These are phyloP conservation scores for Coleophoma eucalyptorum DNA, from an alignment of 2,329 filamentous ascomycete species.

Conservation along the genomic window DNA sequence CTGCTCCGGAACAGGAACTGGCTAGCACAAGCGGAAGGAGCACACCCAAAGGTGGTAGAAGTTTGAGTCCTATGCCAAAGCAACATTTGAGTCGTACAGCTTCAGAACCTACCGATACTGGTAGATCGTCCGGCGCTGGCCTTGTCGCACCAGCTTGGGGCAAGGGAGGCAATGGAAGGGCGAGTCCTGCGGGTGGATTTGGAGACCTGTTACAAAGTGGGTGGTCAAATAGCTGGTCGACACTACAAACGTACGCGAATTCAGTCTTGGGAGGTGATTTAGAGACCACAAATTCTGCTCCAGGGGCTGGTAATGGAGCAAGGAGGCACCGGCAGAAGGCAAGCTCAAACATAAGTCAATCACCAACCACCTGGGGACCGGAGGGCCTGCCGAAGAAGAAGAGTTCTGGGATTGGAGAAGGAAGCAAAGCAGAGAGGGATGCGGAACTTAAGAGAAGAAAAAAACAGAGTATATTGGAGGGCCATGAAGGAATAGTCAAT, in stretches of 20 bases:
- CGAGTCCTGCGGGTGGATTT: slow-evolving; percentile 10
- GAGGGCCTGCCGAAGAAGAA: slow-evolving; percentile 12
- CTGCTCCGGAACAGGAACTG: slow-evolving; percentile 24
- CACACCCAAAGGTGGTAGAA: slow-evolving; percentile 37
- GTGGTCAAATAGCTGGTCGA: slow-evolving; percentile 25
- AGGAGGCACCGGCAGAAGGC: neutral
- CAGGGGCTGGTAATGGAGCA: neutral
- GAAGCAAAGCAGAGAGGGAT: slow-evolving; percentile 49
- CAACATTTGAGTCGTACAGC: slow-evolving; percentile 28
- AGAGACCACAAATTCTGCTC: slow-evolving; percentile 4
- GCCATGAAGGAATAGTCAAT: slow-evolving; percentile 56
- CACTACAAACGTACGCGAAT: slow-evolving; percentile 26
- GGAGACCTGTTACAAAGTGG: slow-evolving; percentile 16
- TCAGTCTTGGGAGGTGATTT: slow-evolving; percentile 25
- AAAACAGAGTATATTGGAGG: slow-evolving; percentile 57
- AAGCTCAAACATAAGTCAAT: slow-evolving; percentile 1
- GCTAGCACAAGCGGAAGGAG: slow-evolving; percentile 19
- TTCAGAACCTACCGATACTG: slow-evolving; percentile 1
- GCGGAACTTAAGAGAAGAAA: slow-evolving; percentile 51
- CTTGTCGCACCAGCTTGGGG: slow-evolving; percentile 9
- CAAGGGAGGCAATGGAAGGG: slow-evolving; percentile 2
- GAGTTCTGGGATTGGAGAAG: slow-evolving; percentile 41
- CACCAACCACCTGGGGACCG: slow-evolving; percentile 24
- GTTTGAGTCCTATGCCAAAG: slow-evolving; percentile 45
- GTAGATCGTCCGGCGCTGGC: slow-evolving; percentile 8